These are phyloP conservation scores for Podaxis sp. DNA, from an alignment of 768 basidiomycete genomes.

Conservation along the genomic window DNA sequence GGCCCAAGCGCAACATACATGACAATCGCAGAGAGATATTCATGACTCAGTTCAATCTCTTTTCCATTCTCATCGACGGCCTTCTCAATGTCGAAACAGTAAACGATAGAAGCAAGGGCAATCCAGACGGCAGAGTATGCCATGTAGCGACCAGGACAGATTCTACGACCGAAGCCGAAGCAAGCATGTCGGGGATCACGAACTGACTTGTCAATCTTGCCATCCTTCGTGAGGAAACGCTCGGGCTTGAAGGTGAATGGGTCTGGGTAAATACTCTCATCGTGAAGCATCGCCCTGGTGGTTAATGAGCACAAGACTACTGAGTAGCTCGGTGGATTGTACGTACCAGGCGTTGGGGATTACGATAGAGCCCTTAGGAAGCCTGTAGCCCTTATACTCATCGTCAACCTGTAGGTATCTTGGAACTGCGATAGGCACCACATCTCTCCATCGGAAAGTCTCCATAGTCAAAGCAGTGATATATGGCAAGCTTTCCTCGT, in stretches of 20 bases:
- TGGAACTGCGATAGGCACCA: conserved; percentile 25
- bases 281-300: conserved; percentile 39
- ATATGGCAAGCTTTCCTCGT: conserved; percentile 28
- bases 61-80: conserved; percentile 21
- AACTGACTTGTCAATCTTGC: conserved; percentile 25
- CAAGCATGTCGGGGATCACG: conserved; percentile 26
- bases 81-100: conserved; percentile 25
- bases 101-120: conserved; percentile 22
- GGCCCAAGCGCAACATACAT: conserved; percentile 17
- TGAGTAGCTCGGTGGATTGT: too few species aligned
- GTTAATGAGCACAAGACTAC: neutral
- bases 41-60: conserved; percentile 11
- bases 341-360: conserved; percentile 34
- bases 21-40: conserved; percentile 20
- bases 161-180: conserved; percentile 33
- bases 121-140: conserved; percentile 27
- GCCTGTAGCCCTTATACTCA: conserved; percentile 29
- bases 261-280: conserved; percentile 38
- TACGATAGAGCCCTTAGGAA: conserved; percentile 33
- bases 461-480: conserved; percentile 32
- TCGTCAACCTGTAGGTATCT: conserved; percentile 26
- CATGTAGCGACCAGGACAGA: conserved; percentile 28
- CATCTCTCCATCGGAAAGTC: conserved; percentile 27
- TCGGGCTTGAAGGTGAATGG: conserved; percentile 43
- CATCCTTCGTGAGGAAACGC: conserved; percentile 31